Percentiles rank a stretch among this genome's conserved stretches.
These are phyloP conservation scores for Rhodamnia rubescens DNA, from an alignment of 345 rosid species.

Conservation along the genomic window DNA sequence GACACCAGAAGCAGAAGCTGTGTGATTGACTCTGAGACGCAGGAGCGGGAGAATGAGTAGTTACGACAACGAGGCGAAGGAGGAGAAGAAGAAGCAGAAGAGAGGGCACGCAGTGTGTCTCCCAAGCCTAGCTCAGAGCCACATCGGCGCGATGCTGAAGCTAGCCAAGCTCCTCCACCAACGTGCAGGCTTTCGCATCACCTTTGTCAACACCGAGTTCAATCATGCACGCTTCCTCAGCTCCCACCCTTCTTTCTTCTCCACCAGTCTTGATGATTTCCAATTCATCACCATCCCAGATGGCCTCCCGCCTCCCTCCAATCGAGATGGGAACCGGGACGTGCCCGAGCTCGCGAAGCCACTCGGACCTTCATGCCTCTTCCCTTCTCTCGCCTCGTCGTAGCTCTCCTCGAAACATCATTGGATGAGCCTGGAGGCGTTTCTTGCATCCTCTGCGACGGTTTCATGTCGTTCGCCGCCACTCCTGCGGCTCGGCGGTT, in stretches of 20 bases:
- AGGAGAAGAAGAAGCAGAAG: background rate
- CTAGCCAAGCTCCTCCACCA: constrained; percentile 19
- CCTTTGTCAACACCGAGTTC: constrained; percentile 15
- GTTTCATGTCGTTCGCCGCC: background rate
- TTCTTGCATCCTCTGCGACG: background rate
- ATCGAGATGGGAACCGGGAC: background rate
- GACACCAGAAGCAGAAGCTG: background rate
- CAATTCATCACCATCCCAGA: constrained; percentile 7
- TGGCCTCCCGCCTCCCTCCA: constrained; percentile 2
- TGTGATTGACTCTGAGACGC: background rate
- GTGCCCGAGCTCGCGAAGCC: background rate
- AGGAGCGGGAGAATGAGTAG: background rate
- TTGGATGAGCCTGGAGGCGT: background rate
- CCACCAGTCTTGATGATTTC: background rate
- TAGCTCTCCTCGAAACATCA: background rate
- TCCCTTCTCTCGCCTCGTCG: background rate
- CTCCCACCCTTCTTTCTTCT: background rate
- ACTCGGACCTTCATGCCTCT: background rate
- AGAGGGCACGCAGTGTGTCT: constrained; percentile 6
- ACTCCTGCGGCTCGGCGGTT: background rate
- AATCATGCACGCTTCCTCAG: constrained; percentile 8
- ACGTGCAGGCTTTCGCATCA: constrained; percentile 4
- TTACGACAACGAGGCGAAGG: background rate
- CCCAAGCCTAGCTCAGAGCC: constrained; percentile 11
- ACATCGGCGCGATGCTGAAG: constrained; percentile 10